Evolutionary conservation across 1,284 basidiomycete genomes (phyloP), one percentile per base, ranked within the genome.

Genomic region (Ustilago cynodontis): DNA sequence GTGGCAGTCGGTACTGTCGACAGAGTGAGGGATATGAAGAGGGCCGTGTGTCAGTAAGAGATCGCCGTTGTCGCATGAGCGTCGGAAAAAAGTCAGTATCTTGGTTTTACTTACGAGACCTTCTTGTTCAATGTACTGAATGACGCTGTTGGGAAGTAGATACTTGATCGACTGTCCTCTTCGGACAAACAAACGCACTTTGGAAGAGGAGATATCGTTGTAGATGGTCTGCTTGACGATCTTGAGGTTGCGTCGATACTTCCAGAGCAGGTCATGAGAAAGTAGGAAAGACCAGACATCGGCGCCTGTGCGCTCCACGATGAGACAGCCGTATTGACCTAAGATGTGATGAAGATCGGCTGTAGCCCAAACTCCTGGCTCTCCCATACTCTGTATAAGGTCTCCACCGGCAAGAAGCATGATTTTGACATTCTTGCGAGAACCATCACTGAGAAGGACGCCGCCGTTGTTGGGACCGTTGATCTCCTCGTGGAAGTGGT

Each of bases 381-480:
- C 94, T 78, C 93, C 94, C 92, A 99, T 98, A 58, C 94, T 97
- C 85, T 94, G 92, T 86, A 99, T 99, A 80, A 99, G 89, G 87
- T 99, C 96, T 26, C 94, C 95, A 39, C 96, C 97, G 2, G 97
- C 97, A 59, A 99, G 90, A 29, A 99, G 91, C 93, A 99, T 95
- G 78, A 98, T 90, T 81, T 89, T 88, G 74, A 88, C 79, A 24
- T 66, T 78, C 41, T 72, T 67, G 20, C 82, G 65, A 16, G 70
- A 61, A 13, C 84, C 84, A 50, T 84, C 82, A 28, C 68, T 66
- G 14, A 84, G 74, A 22, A 71, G 52, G n/a, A 86, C 71, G 28
- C 84, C 84, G 33, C 82, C 80, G 26, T 81, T 60, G 16, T 63
- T 29, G 0, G 77, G 68, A 8, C 91, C 91, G 87, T 98, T 98